Evolutionary conservation across 768 basidiomycete genomes (phyloP), one percentile per base, ranked within the genome.

Genomic region (Tricholoma saponaceum): DNA sequence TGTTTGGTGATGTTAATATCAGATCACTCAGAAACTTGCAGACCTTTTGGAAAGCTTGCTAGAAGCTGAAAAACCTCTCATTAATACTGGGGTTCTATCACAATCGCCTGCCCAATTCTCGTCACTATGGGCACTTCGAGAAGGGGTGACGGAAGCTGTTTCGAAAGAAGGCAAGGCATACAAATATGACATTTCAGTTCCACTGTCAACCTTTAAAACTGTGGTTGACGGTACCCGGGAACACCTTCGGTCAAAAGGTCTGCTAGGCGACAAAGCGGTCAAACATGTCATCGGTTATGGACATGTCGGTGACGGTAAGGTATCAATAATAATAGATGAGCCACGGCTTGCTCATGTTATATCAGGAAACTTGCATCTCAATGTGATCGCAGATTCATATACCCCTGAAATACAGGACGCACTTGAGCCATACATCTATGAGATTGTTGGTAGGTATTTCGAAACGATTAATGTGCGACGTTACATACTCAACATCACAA

Each of bases 141-240:
- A 99, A 74, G 87, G 90, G 14, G 80, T 98, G 23, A 85, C 97
- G 1, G 97, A 99, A 70, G 91, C 94, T 4, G 83, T 90, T 4
- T 90, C 90, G 37, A 98, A 98, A 69, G 87, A 92, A 69, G 97
- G 97, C 43, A 94, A 93, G 64, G 86, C 88, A 5, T 98, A 98
- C 78, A 99, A 99, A 75, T 99, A 98, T 68, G 95, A 97, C 66
- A 83, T 99, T 46, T 94, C 92, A 10, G 83, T 98, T 13, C 95
- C 95, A 5, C 78, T 95, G 4, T 80, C 83, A 18, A 82, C 84
- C 60, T 98, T 98, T 81, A 87, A 98, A 73, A 80, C 81, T 7
- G 85, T 96, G 13, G 91, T 98, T 30, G 91, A 97, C 67, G 72
- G 80, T 30, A 87, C 94, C 32, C 78, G 89, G 57, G 84, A 87